Base-by-base conservation (phyloP, 2,329 filamentous ascomycete genomes). In the Alternaria metachromatica region DNA sequence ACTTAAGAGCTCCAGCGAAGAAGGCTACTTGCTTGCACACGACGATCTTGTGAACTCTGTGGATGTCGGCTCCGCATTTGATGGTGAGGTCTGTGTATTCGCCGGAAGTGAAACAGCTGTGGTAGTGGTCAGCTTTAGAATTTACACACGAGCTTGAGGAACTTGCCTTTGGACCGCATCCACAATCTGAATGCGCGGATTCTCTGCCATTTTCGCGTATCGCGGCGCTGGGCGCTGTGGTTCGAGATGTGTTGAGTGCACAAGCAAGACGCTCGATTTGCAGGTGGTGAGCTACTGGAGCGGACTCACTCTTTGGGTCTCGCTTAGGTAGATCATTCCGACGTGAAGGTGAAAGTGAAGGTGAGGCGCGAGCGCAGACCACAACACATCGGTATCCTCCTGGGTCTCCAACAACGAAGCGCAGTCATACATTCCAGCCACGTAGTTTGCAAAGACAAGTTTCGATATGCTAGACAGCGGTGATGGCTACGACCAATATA, bases 1-100 rank as follows among this genome's bases (percentile, higher is more conserved):
- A 66, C 4, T 28, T 60, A 3, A 58, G 26, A n/a, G 67, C 63
- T 11, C 50, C 51, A 11, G 45, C 50, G 33, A 71, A 70, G 55
- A 66, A 68, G 2, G 57, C 56, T 12, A 53, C 49, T 12, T 48
- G 58, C 11, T 45, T 25, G 33, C 66, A 71, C 9, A 71, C 60
- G 4, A 71, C 61, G 1, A 21, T 37, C 33, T 65, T 68, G 53
- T 72, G 70, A 11, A 65, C 65, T 20, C 60, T 65, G 54, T 64
- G 64, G 5, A 18, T 37, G 20, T 64, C 56, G 0, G 20, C n/a
- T 5, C 56, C 55, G 23, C 66, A 72, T 1, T 51, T 66, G 28
- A 70, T 68, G 4, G 43, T 60, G 7, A 69, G 46, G 28, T 71
- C 68, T 3, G 33, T 9, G 33, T 41, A 41, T 41, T 41, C 5